Evolutionary conservation across 306 rosid genomes (phyloP), one percentile per base, ranked within the genome.

Genomic region (Vigna hirtella): DNA sequence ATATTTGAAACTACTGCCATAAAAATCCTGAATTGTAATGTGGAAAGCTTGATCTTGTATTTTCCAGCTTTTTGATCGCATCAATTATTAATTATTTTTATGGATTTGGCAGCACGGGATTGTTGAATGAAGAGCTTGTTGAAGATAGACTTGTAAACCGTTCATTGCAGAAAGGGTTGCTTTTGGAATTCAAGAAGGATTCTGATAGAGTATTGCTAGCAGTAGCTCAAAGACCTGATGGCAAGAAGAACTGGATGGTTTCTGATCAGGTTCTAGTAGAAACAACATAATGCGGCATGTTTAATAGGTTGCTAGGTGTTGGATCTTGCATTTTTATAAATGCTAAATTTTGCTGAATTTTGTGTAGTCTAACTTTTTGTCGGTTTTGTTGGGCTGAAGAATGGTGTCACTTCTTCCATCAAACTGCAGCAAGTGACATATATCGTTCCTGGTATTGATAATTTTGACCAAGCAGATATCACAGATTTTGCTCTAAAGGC

Each of bases 211-310:
- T 85, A 36, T 72, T 96, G 83, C 85, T 96, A 68, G 99, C 97
- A 26, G 91, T 96, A 81, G 90, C 96, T 72, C 97, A 88, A 84
- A 87, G 88, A 79, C 98, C 97, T 14, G 99, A 96, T 79, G 98
- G 99, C 85, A 96, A 96, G 90, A 96, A 93, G 87, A 96, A 96
- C 80, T 96, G 99, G 99, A 91, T 91, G 93, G 99, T 96, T 86
- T 91, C 85, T 69, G 99, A 96, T 96, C 97, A 96, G 99, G 98
- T 93, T 93, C 91, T 90, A 80, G 84, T 93, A 74, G 89, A 90
- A 86, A 87, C 92, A 93, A 84, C 92, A 89, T 85, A 80, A 79
- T 88, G 91, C 91, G 66, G 90, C 93, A 85, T 90, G 84, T 91
- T 90, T 86, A 88, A 88, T 96, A 87, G 93, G 93, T 89, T 93